A percentile compares a stretch with the other conserved stretches of the same genome.
Conservation (phyloP, 1,284 basidiomycete genomes). For the Ganoderma resinaceum region DNA sequence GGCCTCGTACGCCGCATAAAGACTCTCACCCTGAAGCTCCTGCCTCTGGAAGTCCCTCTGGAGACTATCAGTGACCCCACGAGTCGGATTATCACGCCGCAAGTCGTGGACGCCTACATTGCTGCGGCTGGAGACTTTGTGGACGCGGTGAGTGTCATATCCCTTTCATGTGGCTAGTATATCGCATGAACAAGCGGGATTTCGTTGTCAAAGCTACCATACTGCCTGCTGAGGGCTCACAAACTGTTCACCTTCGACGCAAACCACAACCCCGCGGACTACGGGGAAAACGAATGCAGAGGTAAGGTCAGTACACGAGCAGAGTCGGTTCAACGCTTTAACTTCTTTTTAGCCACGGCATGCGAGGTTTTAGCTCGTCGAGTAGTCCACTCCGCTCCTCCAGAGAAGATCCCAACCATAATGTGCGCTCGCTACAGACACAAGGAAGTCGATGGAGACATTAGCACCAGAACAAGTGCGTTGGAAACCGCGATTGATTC, state of each 20-base stretch:
- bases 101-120: slow-evolving; percentile 69
- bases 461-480: slow-evolving; percentile 76
- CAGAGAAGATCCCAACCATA: slow-evolving; percentile 69
- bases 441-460: slow-evolving; percentile 78
- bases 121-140: slow-evolving; percentile 79
- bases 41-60: slow-evolving; percentile 83
- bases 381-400: slow-evolving; percentile 73
- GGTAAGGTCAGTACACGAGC: slow-evolving; percentile 49
- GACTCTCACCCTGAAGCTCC: slow-evolving; percentile 76
- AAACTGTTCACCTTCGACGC: slow-evolving; percentile 82
- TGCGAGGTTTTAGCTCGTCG: slow-evolving; percentile 90
- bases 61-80: slow-evolving; percentile 68
- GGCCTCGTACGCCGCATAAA: slow-evolving; percentile 84
- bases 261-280: slow-evolving; percentile 79
- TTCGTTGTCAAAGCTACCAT: slow-evolving; percentile 58
- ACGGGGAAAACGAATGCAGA: slow-evolving; percentile 84
- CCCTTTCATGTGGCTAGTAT: background rate
- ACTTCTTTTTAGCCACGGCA: slow-evolving; percentile 61
- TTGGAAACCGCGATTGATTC: slow-evolving; percentile 88
- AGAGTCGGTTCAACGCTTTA: background rate
- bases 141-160: slow-evolving; percentile 66
- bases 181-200: background rate
- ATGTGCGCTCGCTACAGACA: slow-evolving; percentile 84
- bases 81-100: slow-evolving; percentile 74
- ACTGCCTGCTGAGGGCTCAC: slow-evolving; percentile 82